A percentile compares a stretch with the other conserved stretches of the same genome.
phyloP scores from a whole-genome alignment of 2,329 filamentous ascomycete genomes.

The Dendrostoma leiphaemia region DNA sequence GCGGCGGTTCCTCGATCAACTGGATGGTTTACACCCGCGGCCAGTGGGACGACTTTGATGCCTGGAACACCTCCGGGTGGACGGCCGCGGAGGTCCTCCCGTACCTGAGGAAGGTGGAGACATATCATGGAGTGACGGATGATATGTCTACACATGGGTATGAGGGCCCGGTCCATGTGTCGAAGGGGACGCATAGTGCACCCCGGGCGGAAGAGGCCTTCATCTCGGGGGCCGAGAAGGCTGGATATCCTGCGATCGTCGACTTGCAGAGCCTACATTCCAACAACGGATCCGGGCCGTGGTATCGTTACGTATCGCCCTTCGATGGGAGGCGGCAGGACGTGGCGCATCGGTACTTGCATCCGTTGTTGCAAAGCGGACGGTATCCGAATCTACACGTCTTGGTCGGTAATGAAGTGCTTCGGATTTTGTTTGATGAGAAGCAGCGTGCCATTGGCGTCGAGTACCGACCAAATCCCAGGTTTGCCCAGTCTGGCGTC shows the following conservation, averaged over 20 bases:
- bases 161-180: constrained; percentile 44
- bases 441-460: constrained; percentile 44
- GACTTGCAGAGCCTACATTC: constrained; percentile 47
- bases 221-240: constrained; percentile 39
- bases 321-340: constrained; percentile 52
- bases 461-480: constrained; percentile 43
- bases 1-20: constrained; percentile 51
- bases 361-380: constrained; percentile 44
- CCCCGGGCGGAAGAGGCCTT: constrained; percentile 36
- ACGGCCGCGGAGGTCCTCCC: constrained; percentile 38
- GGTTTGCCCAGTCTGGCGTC: too few species aligned
- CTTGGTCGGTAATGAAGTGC: constrained; percentile 49
- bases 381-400: constrained; percentile 50
- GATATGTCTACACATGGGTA: constrained; percentile 42
- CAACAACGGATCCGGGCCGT: constrained; percentile 27
- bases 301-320: constrained; percentile 24
- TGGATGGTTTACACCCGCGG: constrained; percentile 38
- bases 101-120: constrained; percentile 51
- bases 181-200: neutral
- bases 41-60: constrained; percentile 29
- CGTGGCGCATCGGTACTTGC: constrained; percentile 48
- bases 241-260: constrained; percentile 44
- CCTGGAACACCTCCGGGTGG: constrained; percentile 28
- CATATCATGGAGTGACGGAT: constrained; percentile 47
- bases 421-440: constrained; percentile 46